Evolutionary conservation across 1,284 basidiomycete species (phyloP).

Genomic region (Uromyces viciae-fabae): DNA sequence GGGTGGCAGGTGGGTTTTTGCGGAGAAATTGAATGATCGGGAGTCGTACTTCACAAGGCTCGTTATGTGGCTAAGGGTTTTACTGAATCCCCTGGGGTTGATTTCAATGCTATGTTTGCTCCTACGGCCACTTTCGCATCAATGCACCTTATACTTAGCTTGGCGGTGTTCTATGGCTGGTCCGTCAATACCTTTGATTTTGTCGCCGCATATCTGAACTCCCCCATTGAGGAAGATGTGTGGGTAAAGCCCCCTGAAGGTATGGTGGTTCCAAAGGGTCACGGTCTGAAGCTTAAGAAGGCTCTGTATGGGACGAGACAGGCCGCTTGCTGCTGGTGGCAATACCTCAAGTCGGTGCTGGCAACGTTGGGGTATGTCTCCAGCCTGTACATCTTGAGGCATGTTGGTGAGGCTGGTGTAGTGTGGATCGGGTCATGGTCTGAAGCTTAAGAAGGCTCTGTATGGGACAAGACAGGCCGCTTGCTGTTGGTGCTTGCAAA

Average conservation of each 20-base stretch:
- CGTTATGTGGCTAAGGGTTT: constrained; percentile 6
- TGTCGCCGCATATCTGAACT: constrained; percentile 23
- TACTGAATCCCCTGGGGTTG: background rate
- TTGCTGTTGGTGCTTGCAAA: background rate
- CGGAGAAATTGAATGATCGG: background rate
- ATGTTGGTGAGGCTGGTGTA: too few species aligned
- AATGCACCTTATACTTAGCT: background rate
- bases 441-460: too few species aligned
- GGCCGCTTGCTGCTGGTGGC: constrained; percentile 15
- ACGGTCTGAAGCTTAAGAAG: background rate
- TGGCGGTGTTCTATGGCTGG: background rate
- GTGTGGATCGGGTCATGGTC: too few species aligned
- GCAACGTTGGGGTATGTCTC: background rate
- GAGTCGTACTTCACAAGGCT: background rate
- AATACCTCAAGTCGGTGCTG: background rate
- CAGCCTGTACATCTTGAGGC: too few species aligned
- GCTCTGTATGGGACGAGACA: constrained; percentile 23
- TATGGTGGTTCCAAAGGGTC: background rate
- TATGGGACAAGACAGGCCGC: too few species aligned
- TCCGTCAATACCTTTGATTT: constrained; percentile 19
- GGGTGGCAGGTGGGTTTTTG: background rate
- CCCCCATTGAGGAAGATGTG: background rate
- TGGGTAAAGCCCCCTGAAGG: background rate
- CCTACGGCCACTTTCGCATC: constrained; percentile 18
- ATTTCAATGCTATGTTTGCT: background rate